Base-by-base conservation (phyloP, 2,329 filamentous ascomycete species). In the Fusarium nisikadoi region DNA sequence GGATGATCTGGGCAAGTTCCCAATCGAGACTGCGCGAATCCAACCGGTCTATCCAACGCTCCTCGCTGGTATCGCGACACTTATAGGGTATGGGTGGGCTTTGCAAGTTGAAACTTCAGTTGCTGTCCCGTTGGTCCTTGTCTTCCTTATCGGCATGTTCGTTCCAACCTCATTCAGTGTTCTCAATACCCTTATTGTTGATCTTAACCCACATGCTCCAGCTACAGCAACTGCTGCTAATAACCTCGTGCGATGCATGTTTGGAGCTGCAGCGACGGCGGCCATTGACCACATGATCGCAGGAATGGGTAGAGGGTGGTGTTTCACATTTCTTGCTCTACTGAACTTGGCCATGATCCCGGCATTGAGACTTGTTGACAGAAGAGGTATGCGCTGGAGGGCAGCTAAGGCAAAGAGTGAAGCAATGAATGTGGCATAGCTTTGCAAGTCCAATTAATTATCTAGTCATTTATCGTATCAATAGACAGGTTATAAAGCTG, bases 151-250 rank as follows among this genome's bases (percentile, higher is more conserved):
- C 41, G 89, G 89, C 12, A 78, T 89, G 64, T 85, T 84, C 46
- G 83, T 90, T 36, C 90, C 90, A 7, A 90, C 88, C 3, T 86
- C 88, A 0, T 92, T 92, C 77, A 88, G 87, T 64, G 86, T 91
- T 47, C 83, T 91, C n/a, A 89, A 87, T 72, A 89, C 89, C 0
- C 80, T 93, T 11, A 84, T 92, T 19, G 87, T 92, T 3, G 91
- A 93, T 70, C 79, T 92, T 4, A 89, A 90, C 68, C 89, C 89
- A 0, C 81, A 87, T 29, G 85, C 87, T 2, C 89, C 89, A 0
- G 89, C 89, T 0, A 91, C 89, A 0, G 88, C 88, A 0, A 89
- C 89, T 4, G 90, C 90, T 0, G 88, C 90, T 1, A 90, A 90
- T 70, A 92, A 92, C 68, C 80, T 93, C 7, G 85, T 88, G 8